These are phyloP conservation scores for Linnemannia zychae DNA, from an alignment of 192 early-diverging fungal genomes.

Conservation along the genomic window DNA sequence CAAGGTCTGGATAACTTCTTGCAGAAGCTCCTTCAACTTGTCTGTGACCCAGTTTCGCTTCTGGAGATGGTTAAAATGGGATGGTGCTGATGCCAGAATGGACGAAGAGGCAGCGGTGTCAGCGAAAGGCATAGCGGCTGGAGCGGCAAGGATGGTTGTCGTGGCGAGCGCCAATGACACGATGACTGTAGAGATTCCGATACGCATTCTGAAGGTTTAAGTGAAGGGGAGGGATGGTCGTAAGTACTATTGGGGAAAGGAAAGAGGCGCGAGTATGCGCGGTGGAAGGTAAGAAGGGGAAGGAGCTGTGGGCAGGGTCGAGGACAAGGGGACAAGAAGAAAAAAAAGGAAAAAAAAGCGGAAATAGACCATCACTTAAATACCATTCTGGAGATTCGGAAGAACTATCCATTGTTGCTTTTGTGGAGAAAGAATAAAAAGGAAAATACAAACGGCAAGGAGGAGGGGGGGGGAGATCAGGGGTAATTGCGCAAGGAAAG, in stretches of 20 bases:
- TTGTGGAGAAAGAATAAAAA: neutral
- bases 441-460: no score
- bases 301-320: neutral
- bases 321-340: neutral
- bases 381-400: neutral
- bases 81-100: conserved; percentile 3
- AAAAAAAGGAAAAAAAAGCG: neutral
- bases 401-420: neutral
- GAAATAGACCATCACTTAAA: neutral
- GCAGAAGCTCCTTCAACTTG: conserved; percentile 18
- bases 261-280: neutral
- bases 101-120: neutral
- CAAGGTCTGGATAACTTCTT: conserved; percentile 10
- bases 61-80: conserved; percentile 11
- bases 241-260: neutral
- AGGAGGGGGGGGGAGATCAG: no score
- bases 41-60: conserved; percentile 30
- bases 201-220: conserved; percentile 4
- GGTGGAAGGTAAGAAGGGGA: neutral
- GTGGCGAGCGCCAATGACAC: conserved; percentile 25
- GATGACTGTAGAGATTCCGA: neutral
- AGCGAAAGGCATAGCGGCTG: neutral
- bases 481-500: neutral
- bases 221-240: neutral
- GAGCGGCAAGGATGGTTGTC: conserved; percentile 5